Conservation (phyloP, 1,139 yeast species). For the Williopsis jadinii region DNA sequence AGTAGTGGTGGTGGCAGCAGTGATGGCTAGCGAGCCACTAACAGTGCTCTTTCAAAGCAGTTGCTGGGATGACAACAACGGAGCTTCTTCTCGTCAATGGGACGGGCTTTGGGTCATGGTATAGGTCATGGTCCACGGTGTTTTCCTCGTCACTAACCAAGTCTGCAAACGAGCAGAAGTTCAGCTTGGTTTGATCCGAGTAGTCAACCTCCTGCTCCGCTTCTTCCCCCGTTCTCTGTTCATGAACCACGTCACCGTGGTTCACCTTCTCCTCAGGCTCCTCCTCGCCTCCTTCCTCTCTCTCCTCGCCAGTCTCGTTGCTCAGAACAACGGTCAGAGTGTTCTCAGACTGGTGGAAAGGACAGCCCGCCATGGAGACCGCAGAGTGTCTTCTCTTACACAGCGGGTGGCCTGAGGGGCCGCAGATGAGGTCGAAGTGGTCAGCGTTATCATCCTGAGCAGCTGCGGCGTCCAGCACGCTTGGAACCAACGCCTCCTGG, state of each 20-base stretch:
- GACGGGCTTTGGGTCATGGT: too few relatives aligned
- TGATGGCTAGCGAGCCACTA: too few relatives aligned
- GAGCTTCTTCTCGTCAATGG: constrained; percentile 12
- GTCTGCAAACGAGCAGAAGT: constrained; percentile 21
- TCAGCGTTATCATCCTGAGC: constrained; percentile 26
- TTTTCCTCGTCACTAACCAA: constrained; percentile 17
- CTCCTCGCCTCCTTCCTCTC: too few relatives aligned
- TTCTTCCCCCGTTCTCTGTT: too few relatives aligned
- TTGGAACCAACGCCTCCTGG: constrained; percentile 57
- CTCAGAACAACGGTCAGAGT: background rate
- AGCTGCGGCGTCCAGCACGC: constrained; percentile 66
- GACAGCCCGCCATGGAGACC: background rate
- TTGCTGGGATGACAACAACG: constrained; percentile 11
- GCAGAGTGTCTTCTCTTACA: constrained; percentile 1
- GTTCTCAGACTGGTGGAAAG: background rate
- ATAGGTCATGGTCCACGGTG: background rate
- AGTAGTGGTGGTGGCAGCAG: too few relatives aligned
- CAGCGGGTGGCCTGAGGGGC: constrained; percentile 9
- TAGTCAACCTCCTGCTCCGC: constrained; percentile 12
- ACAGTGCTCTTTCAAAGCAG: too few relatives aligned
- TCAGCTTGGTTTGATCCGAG: constrained; percentile 18
- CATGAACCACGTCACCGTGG: too few relatives aligned
- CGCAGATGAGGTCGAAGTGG: constrained; percentile 16
- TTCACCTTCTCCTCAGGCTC: too few relatives aligned
- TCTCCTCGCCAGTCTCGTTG: background rate